These are phyloP conservation scores for Capsella rubella DNA, from an alignment of 441 rosid species.

Conservation along the genomic window DNA sequence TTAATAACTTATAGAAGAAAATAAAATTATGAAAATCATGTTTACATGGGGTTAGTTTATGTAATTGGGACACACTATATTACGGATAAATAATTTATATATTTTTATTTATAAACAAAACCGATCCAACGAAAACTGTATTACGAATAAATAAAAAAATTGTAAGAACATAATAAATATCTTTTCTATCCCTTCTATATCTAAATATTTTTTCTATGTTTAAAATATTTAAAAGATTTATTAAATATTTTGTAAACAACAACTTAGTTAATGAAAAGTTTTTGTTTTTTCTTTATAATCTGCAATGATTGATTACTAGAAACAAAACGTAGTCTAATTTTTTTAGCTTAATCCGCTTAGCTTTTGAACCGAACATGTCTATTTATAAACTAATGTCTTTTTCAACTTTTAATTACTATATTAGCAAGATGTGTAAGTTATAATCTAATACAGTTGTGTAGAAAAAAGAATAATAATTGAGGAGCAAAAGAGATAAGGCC, in stretches of 20 bases:
- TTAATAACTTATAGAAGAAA: fast-evolving
- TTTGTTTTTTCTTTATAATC: too few species aligned
- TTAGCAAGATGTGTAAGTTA: background rate
- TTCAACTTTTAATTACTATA: constrained; percentile 2
- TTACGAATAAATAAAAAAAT: background rate
- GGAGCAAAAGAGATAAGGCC: constrained; percentile 34
- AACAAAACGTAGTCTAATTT: too few species aligned
- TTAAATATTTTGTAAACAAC: too few species aligned
- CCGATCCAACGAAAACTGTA: background rate
- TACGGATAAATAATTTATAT: too few species aligned
- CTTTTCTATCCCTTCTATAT: background rate
- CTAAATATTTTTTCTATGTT: background rate
- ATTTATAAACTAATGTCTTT: background rate
- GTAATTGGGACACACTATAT: background rate
- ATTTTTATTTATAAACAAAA: background rate
- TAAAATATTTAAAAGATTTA: background rate
- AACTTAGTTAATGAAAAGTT: too few species aligned
- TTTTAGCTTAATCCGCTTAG: background rate
- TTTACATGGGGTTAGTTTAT: constrained; percentile 3
- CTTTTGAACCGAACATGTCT: background rate
- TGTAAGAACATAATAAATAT: too few species aligned
- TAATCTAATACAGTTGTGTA: constrained; percentile 3
- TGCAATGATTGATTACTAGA: background rate
- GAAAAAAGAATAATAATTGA: background rate
- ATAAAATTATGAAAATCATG: background rate